A percentile compares a stretch with the other conserved stretches of the same genome.
Evolutionary conservation across 176 grass and related monocot species (phyloP).

Genomic region (Oryza rufipogon): DNA sequence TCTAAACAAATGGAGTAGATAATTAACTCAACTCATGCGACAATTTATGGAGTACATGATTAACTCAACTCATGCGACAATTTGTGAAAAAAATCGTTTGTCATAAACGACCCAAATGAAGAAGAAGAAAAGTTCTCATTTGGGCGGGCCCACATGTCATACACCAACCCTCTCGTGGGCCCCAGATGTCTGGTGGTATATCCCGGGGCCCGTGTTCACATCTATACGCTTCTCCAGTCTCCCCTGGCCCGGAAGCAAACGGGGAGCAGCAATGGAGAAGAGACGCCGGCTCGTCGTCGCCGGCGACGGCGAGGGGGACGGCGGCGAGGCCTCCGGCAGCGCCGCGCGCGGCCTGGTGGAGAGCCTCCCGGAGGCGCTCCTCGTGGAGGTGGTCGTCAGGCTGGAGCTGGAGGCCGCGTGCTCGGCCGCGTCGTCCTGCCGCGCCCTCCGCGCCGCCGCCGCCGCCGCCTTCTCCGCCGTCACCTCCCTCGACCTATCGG

Average conservation of each 20-base stretch:
- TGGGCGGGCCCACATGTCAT: constrained; percentile 24
- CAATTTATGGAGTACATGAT: too few relatives aligned
- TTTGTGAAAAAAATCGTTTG: not conserved
- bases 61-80: too few relatives aligned
- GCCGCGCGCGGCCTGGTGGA: constrained; percentile 39
- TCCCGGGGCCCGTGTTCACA: not conserved
- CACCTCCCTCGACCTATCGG: constrained; percentile 40
- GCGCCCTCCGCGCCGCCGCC: constrained; percentile 52
- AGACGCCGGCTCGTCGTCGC: constrained; percentile 26
- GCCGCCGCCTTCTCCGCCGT: constrained; percentile 26
- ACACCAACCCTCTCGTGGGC: not conserved
- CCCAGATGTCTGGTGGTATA: not conserved
- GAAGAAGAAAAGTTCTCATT: not conserved
- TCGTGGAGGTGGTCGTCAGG: constrained; percentile 70
- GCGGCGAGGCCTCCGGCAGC: constrained; percentile 22
- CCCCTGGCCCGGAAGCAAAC: constrained; percentile 11
- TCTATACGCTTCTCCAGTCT: not conserved
- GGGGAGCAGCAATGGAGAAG: constrained; percentile 56
- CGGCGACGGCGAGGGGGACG: constrained; percentile 16
- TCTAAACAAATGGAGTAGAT: too few relatives aligned
- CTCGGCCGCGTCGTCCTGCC: constrained; percentile 81
- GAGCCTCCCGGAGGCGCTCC: constrained; percentile 65
- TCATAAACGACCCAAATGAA: not conserved
- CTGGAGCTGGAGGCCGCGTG: constrained; percentile 78
- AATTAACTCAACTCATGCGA: too few relatives aligned